Evolutionary conservation across 345 rosid genomes (phyloP), one percentile per base, ranked within the genome.

Genomic region (Camelina hispida): DNA sequence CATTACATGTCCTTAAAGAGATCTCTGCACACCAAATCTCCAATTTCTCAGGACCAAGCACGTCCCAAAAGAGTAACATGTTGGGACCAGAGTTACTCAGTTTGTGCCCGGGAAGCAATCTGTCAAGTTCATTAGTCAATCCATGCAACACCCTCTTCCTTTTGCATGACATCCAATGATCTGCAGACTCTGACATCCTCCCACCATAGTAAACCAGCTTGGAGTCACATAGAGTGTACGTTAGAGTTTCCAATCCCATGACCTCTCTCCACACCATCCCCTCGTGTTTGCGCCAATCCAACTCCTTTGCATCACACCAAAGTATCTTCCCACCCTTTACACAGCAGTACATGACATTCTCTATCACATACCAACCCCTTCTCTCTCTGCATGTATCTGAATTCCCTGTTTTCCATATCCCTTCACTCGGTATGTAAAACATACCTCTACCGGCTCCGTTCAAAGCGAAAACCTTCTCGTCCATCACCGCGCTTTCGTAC

Each of bases 1-100:
- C 46, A 25, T 38, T 38, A 14, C 43, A 12, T 2, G 14, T 38
- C 4, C 4, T 10, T 10, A 59, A 17, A 9, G 46, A 38, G 5
- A 61, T 61, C 48, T 38, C 66, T 0, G 66, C 48, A 38, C 48
- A 38, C 66, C 48, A 13, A 20, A 38, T 20, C 32, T 40, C 48
- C 25, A 38, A 59, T 16, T 11, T 18, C 11, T 61, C 5, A 20
- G 1, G 48, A 61, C n/a, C 17, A 34, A 59, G 44, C 15, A 61
- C 53, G 52, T 43, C 67, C 67, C 67, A 43, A 0, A 23, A 43
- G 35, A 62, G 12, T 12, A 62, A 43, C 48, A 42, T 23, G 35
- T 62, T 62, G 14, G 52, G 5, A 43, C 67, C 53, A 62, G 14
- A 62, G 52, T 14, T 62, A 30, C 67, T 22, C 3, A 62, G 52